Base-by-base conservation (phyloP, 169 alveolate genomes). In the Theileria annulata region DNA sequence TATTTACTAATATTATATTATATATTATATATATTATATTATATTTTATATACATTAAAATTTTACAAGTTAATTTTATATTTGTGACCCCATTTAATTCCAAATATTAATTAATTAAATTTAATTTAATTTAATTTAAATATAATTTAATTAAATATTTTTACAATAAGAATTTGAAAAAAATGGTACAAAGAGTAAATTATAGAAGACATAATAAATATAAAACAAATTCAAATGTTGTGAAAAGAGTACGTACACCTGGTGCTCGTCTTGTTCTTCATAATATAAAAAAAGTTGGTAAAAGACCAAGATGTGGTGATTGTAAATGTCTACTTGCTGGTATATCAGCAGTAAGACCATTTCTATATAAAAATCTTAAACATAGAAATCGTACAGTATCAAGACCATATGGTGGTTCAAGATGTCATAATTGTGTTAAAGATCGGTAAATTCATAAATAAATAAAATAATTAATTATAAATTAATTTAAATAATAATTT, bases 401-500 rank as follows among this genome's bases (percentile, higher is more conserved):
- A 54, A 90, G 98, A 77, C 95, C 96, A 4, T 95, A 95, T 84
- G 98, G 98, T 70, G 98, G 98, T 13, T 80, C 83, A 9, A 69
- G 92, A 28, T 88, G 96, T 76, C 96, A 93, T 75, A 66, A 63
- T 47, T 92, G 96, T 71, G 95, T 95, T 71, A 92, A 89, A 73
- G 93, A 82, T 80, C 87, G 88, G 88, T 81, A 19, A 25, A n/a
- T n/a, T n/a, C n/a, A n/a, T n/a, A n/a, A n/a, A n/a, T n/a, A n/a
- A n/a, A n/a, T n/a, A n/a, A n/a, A n/a, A n/a, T 76, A 67, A 33
- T 35, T 72, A 5, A 10, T n/a, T n/a, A n/a, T n/a, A n/a, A n/a
- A n/a, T n/a, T n/a, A n/a, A n/a, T 42, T 42, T 42, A 42, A 42
- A 2, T 42, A 42, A 42, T 59, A 31, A 3, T 28, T 60, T 10